Percentiles rank a stretch among this genome's conserved stretches.
Conservation (phyloP, 305 asterid species). For the Fraxinus dipetala region DNA sequence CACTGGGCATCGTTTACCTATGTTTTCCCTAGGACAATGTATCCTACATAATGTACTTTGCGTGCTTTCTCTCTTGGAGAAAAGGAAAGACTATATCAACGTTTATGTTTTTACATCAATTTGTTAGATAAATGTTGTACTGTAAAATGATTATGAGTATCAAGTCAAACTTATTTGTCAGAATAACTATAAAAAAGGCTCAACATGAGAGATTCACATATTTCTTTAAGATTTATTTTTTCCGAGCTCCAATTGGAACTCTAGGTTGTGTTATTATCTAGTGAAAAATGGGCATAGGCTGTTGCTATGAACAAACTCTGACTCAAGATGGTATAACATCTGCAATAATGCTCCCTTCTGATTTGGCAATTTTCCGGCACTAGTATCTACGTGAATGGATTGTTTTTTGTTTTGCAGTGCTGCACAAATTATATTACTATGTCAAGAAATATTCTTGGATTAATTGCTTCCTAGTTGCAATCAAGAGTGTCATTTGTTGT, state of each 20-base stretch:
- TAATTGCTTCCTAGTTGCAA: conserved; percentile 1
- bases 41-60: neutral
- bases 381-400: neutral
- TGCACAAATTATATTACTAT: neutral
- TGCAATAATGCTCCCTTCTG: neutral
- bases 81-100: neutral
- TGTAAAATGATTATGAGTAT: neutral
- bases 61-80: neutral
- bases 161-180: neutral
- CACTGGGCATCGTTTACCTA: neutral
- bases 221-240: neutral
- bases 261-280: neutral
- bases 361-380: neutral
- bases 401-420: neutral
- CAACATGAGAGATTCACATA: neutral
- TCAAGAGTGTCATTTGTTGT: neutral
- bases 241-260: neutral
- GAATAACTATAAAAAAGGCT: neutral
- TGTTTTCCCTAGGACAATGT: neutral
- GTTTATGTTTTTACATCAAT: neutral
- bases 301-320: neutral
- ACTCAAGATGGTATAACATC: neutral
- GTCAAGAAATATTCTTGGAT: neutral
- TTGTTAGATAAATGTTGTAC: neutral
- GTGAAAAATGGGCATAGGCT: neutral